Evolutionary conservation across 179 eudicot species (phyloP).

Genomic region (Sideroxylon spinosum): DNA sequence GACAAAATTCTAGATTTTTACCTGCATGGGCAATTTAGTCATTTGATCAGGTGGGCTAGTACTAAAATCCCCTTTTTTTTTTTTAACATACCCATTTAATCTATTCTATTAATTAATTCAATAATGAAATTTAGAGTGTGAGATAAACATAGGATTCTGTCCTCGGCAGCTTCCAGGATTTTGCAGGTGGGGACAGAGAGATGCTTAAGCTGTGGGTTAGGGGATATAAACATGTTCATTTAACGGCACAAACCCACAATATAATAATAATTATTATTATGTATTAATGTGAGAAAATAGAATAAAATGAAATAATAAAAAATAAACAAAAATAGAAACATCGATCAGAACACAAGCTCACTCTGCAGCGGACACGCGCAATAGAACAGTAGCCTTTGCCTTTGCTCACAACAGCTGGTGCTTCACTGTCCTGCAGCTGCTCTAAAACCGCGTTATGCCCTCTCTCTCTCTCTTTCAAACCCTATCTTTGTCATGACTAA

Average conservation of each 20-base stretch:
- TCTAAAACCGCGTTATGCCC: slow-evolving; percentile 46
- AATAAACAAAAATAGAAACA: neutral
- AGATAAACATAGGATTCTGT: slow-evolving; percentile 40
- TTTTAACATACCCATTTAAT: neutral
- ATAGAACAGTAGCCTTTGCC: slow-evolving; percentile 25
- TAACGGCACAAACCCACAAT: too few species aligned
- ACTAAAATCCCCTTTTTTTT: neutral
- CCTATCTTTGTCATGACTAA: too few species aligned
- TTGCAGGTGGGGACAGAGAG: slow-evolving; percentile 23
- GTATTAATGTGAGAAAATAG: neutral
- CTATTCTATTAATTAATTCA: neutral
- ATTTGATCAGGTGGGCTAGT: neutral
- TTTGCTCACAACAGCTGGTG: slow-evolving; percentile 40
- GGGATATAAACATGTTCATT: too few species aligned
- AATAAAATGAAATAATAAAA: neutral
- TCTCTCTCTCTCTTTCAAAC: slow-evolving; percentile 1
- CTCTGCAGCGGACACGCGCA: slow-evolving; percentile 30
- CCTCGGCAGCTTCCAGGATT: slow-evolving; percentile 43
- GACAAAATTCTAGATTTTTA: too few species aligned
- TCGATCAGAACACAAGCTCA: neutral
- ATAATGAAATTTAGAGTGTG: slow-evolving; percentile 5
- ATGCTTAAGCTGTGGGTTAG: neutral
- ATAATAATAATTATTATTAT: too few species aligned
- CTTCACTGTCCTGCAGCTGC: slow-evolving; percentile 37
- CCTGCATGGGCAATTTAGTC: neutral